These are phyloP conservation scores for Fusarium graminum DNA, from an alignment of 2,329 filamentous ascomycete species.

Conservation along the genomic window DNA sequence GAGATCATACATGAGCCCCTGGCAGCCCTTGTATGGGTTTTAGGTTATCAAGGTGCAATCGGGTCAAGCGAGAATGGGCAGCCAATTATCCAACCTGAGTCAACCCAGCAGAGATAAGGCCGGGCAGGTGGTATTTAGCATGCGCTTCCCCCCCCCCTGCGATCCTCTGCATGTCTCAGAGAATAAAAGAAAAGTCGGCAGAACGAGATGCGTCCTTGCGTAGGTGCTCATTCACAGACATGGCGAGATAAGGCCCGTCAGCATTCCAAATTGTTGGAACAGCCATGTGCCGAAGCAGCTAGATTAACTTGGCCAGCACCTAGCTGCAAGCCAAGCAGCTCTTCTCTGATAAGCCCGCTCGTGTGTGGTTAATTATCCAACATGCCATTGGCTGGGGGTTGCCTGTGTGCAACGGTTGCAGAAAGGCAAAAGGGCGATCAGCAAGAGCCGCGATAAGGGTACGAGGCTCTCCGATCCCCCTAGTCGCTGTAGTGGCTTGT, in stretches of 20 bases:
- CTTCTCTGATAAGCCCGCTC: constrained; percentile 42
- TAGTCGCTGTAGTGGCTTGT: constrained; percentile 24
- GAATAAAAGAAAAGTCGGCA: constrained; percentile 16
- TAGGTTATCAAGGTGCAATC: constrained; percentile 10
- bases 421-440: constrained; percentile 36
- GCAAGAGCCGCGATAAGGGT: constrained; percentile 34
- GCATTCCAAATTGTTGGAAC: constrained; percentile 21
- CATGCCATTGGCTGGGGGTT: constrained; percentile 38
- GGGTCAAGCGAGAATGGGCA: constrained; percentile 26
- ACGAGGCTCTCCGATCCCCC: constrained; percentile 35
- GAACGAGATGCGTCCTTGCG: constrained; percentile 14
- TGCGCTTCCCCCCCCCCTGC: constrained; percentile 23
- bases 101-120: constrained; percentile 27
- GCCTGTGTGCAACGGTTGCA: constrained; percentile 25
- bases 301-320: constrained; percentile 34
- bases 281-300: constrained; percentile 37
- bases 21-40: constrained; percentile 5
- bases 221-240: constrained; percentile 1
- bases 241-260: constrained; percentile 45
- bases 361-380: constrained; percentile 39
- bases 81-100: constrained; percentile 11
- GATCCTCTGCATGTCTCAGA: constrained; percentile 25
- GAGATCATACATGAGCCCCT: constrained; percentile 9
- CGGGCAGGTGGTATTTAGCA: constrained; percentile 15
- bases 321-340: constrained; percentile 45